Evolutionary conservation across 805 yeast genomes (phyloP), one percentile per base, ranked within the genome.

Genomic region (Teunomyces panamensis): DNA sequence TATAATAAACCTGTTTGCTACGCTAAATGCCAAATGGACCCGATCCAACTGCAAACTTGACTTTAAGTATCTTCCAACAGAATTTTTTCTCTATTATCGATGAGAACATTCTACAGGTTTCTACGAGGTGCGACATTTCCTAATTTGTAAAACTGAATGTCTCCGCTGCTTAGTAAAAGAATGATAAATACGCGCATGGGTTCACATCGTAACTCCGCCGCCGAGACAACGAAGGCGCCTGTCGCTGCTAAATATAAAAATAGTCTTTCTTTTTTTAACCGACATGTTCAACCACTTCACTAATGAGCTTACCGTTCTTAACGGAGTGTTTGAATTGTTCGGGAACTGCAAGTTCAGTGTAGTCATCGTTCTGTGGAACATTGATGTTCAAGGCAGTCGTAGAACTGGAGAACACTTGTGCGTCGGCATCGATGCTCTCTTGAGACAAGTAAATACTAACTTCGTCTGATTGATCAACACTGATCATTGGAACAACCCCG

Each of bases 251-350:
- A 33, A 14, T 33, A 33, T 33, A 6, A 6, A 34, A 17, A 20
- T 16, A 36, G 11, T 11, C 17, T 10, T 13, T 9, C 4, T 20
- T 20, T 20, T 20, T 4, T 41, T 68, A 88, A 52, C 91, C 94
- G 27, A 85, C 83, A 67, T 88, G 96, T 64, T 87, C 94, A 42
- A 89, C 96, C 54, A 90, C 85, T 52, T 79, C 75, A 55, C 88
- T 81, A 30, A 76, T 73, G 51, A 91, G 67, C 59, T 79, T 78
- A 27, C 92, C 94, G 39, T 69, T 65, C 46, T 68, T 73, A 52
- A 88, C 73, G 13, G 79, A 74, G 68, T 89, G 96, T 61, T 81
- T 80, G 67, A 94, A 78, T 72, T 94, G 99, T 69, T 94, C 99
- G 7, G 98, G 97, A 36, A 87, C 80, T 7, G 96, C 84, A 46